Evolutionary conservation across 495 filamentous ascomycete species (phyloP).

Genomic region (Usnea hakonensis): DNA sequence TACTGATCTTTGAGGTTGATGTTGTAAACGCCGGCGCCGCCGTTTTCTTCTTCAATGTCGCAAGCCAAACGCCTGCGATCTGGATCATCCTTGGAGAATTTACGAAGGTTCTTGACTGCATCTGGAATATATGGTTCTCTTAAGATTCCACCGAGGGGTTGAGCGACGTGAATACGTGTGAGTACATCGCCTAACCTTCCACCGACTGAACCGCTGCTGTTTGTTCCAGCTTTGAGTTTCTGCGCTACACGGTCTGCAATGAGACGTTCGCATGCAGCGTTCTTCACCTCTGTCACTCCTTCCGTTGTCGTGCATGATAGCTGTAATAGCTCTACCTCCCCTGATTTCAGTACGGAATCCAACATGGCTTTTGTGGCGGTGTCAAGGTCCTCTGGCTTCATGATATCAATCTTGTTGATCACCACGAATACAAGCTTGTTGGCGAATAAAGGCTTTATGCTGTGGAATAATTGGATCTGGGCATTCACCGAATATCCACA

Average conservation of each 20-base stretch:
- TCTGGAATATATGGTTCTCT: conserved; percentile 87
- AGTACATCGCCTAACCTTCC: conserved; percentile 82
- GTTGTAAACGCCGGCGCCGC: conserved; percentile 91
- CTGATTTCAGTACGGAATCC: conserved; percentile 69
- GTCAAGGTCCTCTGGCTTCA: conserved; percentile 80
- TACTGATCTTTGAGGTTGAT: conserved; percentile 85
- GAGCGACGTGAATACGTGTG: conserved; percentile 87
- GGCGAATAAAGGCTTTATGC: conserved; percentile 90
- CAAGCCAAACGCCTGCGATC: conserved; percentile 68
- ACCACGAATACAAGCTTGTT: conserved; percentile 96
- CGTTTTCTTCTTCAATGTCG: conserved; percentile 86
- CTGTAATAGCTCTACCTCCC: conserved; percentile 83
- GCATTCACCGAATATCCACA: conserved; percentile 90
- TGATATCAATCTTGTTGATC: conserved; percentile 96
- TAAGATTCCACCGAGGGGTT: conserved; percentile 70
- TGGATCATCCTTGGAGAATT: conserved; percentile 84
- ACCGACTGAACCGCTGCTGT: conserved; percentile 59
- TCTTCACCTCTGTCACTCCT: conserved; percentile 89
- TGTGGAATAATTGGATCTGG: conserved; percentile 88
- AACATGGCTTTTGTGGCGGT: conserved; percentile 68
- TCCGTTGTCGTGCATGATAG: conserved; percentile 92
- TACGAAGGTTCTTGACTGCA: conserved; percentile 66
- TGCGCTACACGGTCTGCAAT: conserved; percentile 88
- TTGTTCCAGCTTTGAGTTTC: conserved; percentile 85
- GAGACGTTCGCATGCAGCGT: conserved; percentile 85